phyloP scores from a whole-genome alignment of 768 basidiomycete species.

The Lentinula guzmanii region DNA sequence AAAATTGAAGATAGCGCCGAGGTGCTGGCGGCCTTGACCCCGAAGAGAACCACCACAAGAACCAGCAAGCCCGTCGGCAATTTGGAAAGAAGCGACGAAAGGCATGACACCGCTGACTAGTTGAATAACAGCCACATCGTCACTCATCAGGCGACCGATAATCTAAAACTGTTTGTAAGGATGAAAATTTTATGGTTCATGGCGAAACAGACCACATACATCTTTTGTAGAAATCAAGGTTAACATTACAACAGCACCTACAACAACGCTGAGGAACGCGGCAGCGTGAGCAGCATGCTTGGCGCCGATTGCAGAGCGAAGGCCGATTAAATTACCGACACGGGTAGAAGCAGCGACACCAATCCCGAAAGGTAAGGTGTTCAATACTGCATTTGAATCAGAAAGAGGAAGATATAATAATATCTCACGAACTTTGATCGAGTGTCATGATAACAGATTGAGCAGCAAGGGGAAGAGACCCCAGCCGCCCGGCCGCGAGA shows the following conservation, averaged over 20 bases:
- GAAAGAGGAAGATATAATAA: neutral
- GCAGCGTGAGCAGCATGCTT: slow-evolving; percentile 56
- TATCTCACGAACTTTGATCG: slow-evolving; percentile 52
- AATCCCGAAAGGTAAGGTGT: slow-evolving; percentile 73
- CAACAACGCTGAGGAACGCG: slow-evolving; percentile 55
- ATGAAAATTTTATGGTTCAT: neutral
- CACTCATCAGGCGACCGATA: slow-evolving; percentile 65
- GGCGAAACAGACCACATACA: slow-evolving; percentile 26
- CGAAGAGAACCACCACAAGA: slow-evolving; percentile 71
- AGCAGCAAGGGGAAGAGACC: slow-evolving; percentile 60
- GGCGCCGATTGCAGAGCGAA: slow-evolving; percentile 44
- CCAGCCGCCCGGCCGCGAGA: slow-evolving; percentile 67
- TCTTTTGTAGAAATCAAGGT: slow-evolving; percentile 50
- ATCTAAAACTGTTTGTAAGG: slow-evolving; percentile 26
- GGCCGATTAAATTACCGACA: slow-evolving; percentile 69
- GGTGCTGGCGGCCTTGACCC: slow-evolving; percentile 69
- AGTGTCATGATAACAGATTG: slow-evolving; percentile 79
- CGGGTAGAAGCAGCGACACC: slow-evolving; percentile 70
- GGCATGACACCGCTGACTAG: slow-evolving; percentile 68
- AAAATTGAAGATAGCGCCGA: slow-evolving; percentile 70
- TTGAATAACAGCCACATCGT: slow-evolving; percentile 49
- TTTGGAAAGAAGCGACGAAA: slow-evolving; percentile 69
- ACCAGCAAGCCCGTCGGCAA: slow-evolving; percentile 72
- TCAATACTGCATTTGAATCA: slow-evolving; percentile 41
- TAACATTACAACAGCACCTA: slow-evolving; percentile 55